Conservation (phyloP, 208 protist genomes). For the Leishmania gerbilli region DNA sequence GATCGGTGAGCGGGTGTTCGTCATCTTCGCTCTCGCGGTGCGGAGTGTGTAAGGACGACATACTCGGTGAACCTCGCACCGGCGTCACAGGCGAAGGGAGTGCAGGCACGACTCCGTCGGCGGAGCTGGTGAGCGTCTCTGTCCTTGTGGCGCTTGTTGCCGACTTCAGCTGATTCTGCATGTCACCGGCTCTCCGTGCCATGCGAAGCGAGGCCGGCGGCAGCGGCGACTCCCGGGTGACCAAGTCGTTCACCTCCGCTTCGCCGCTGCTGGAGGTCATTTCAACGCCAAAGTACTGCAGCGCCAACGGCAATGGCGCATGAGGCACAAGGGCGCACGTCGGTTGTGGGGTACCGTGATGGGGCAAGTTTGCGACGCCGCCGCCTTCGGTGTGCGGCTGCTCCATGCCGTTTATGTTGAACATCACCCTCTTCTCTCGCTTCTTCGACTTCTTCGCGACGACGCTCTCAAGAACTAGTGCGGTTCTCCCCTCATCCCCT, state of each 20-base stretch:
- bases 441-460: not conserved
- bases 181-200: not conserved
- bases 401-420: slow-evolving; percentile 3
- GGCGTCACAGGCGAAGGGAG: not conserved
- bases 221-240: not conserved
- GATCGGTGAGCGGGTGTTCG: not conserved
- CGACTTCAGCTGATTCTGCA: too few species aligned
- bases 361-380: not conserved
- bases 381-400: not conserved
- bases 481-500: not conserved
- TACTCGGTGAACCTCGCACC: too few species aligned
- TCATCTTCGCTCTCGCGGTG: not conserved
- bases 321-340: not conserved
- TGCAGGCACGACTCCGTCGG: not conserved
- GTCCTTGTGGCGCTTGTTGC: not conserved
- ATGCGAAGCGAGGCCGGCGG: not conserved
- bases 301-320: slow-evolving; percentile 1
- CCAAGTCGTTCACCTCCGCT: not conserved
- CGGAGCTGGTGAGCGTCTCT: not conserved
- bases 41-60: not conserved
- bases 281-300: not conserved
- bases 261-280: not conserved
- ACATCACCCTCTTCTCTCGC: slow-evolving; percentile 9
- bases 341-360: not conserved
- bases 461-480: not conserved